These are phyloP conservation scores for Chlorociboria aeruginascens DNA, from an alignment of 495 filamentous ascomycete species.

Conservation along the genomic window DNA sequence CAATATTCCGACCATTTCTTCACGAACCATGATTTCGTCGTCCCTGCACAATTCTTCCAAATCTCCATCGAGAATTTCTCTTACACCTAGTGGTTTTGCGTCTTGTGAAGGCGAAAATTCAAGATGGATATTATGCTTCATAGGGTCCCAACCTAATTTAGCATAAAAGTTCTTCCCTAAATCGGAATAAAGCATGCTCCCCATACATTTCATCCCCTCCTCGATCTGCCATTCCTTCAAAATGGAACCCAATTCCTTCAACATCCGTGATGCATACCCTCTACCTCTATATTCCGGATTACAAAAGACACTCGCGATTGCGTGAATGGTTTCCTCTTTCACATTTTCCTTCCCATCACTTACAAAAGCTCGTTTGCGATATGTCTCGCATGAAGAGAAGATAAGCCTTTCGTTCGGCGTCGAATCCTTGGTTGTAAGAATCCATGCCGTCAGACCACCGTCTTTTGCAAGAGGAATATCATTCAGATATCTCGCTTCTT, in stretches of 20 bases:
- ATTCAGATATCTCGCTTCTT: slow-evolving; percentile 59
- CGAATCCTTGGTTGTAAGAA: slow-evolving; percentile 51
- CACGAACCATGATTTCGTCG: slow-evolving; percentile 41
- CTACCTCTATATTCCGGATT: slow-evolving; percentile 58
- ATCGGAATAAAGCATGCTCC: slow-evolving; percentile 71
- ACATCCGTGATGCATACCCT: slow-evolving; percentile 65
- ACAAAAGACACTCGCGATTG: slow-evolving; percentile 80
- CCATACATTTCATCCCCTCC: slow-evolving; percentile 19
- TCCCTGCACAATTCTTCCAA: slow-evolving; percentile 41
- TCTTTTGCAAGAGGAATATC: slow-evolving; percentile 55
- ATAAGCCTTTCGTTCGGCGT: slow-evolving; percentile 45
- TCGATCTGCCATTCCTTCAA: slow-evolving; percentile 23
- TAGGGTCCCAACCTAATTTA: slow-evolving; percentile 67
- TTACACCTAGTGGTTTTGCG: neutral
- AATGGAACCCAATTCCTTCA: slow-evolving; percentile 29
- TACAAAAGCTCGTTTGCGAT: slow-evolving; percentile 46
- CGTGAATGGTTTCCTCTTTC: slow-evolving; percentile 58
- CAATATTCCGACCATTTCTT: slow-evolving; percentile 20
- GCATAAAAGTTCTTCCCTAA: slow-evolving; percentile 90
- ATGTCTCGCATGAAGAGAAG: slow-evolving; percentile 71
- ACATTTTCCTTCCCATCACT: slow-evolving; percentile 28
- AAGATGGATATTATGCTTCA: slow-evolving; percentile 54
- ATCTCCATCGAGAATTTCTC: slow-evolving; percentile 24
- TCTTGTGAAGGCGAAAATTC: slow-evolving; percentile 35
- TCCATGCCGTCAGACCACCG: slow-evolving; percentile 72